These are phyloP conservation scores for Phallus indusiatus DNA, from an alignment of 768 basidiomycete species.

Conservation along the genomic window DNA sequence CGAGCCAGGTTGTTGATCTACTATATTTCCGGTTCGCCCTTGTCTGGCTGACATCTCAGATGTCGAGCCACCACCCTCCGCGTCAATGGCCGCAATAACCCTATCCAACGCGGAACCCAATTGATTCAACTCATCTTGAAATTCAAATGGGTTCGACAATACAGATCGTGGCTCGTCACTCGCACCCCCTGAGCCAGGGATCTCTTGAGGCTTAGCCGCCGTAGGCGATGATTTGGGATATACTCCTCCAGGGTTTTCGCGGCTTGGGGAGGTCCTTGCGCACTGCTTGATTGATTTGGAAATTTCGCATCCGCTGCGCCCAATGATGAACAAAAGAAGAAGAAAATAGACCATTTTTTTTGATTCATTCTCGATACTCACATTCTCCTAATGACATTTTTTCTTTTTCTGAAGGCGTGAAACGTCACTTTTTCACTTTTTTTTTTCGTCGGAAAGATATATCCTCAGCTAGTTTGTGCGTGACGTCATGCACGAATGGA, in stretches of 20 bases:
- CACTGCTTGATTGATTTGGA: neutral
- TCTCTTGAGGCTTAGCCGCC: neutral
- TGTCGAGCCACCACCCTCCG: too few species aligned
- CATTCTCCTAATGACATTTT: neutral
- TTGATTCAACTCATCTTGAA: neutral
- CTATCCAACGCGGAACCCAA: neutral
- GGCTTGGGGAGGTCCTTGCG: neutral
- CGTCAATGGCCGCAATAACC: neutral
- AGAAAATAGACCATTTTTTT: too few species aligned
- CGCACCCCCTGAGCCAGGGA: slow-evolving; percentile 1
- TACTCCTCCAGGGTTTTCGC: slow-evolving; percentile 4
- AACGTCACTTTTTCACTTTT: too few species aligned
- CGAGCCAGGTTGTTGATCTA: neutral
- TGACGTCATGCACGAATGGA: too few species aligned
- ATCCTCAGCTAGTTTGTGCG: too few species aligned
- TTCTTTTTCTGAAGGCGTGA: too few species aligned
- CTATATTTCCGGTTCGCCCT: neutral
- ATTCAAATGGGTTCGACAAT: neutral
- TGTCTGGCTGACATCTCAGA: neutral
- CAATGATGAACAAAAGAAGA: neutral
- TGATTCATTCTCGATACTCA: too few species aligned
- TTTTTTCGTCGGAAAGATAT: too few species aligned
- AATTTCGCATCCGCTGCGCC: neutral
- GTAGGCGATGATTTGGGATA: slow-evolving; percentile 4
- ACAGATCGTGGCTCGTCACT: neutral